Evolutionary conservation across 2,329 filamentous ascomycete genomes (phyloP).

Genomic region (Botryotinia globosa): DNA sequence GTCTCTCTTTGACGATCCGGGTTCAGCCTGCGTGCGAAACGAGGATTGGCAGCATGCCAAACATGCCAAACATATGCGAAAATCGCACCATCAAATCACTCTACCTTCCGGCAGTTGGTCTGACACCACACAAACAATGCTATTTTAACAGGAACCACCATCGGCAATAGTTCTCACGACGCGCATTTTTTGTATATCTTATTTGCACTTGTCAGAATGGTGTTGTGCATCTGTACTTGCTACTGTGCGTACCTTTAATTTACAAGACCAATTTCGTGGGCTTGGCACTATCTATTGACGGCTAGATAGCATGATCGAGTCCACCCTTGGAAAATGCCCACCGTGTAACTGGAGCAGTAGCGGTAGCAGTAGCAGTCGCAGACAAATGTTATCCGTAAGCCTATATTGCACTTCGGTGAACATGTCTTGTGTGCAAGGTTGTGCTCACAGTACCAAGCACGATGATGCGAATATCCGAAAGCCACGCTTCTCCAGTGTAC

Average conservation of each 20-base stretch:
- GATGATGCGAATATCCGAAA: slow-evolving; percentile 3
- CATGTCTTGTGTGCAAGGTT: neutral
- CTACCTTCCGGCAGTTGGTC: neutral
- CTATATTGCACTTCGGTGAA: neutral
- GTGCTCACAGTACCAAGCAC: neutral
- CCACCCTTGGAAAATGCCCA: neutral
- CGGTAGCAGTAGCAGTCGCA: neutral
- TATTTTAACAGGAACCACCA: neutral
- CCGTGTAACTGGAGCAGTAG: neutral
- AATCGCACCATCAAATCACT: neutral
- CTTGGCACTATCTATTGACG: neutral
- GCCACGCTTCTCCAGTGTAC: slow-evolving; percentile 7
- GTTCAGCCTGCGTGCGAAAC: neutral
- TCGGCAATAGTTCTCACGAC: neutral
- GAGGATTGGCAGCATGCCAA: neutral
- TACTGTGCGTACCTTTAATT: neutral
- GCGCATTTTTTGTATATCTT: neutral
- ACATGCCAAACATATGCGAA: neutral
- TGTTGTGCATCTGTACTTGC: neutral
- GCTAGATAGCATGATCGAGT: slow-evolving; percentile 11
- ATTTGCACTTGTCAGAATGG: neutral
- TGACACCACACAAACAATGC: slow-evolving; percentile 5
- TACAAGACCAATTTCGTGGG: neutral
- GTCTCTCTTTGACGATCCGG: neutral
- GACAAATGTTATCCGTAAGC: neutral